Conservation (phyloP, 2,329 filamentous ascomycete genomes). For the Apiospora sp. region DNA sequence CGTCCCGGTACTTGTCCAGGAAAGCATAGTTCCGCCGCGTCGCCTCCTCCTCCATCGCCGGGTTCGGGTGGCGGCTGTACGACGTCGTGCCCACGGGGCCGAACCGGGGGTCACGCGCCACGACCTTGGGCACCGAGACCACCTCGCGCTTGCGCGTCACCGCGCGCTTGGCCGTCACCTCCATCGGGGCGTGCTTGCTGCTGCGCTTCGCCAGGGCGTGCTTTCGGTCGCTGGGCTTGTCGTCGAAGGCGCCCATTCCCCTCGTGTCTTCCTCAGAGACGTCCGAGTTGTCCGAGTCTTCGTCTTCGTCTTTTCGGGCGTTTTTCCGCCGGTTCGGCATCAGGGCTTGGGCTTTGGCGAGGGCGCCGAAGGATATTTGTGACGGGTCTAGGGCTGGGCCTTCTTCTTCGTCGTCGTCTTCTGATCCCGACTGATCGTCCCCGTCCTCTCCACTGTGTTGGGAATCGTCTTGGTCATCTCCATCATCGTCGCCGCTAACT, state of each 20-base stretch:
- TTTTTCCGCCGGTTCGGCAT: conserved; percentile 52
- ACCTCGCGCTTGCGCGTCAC: conserved; percentile 84
- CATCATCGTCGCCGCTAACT: conserved; percentile 36
- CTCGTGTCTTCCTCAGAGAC: conserved; percentile 47
- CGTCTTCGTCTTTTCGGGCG: conserved; percentile 38
- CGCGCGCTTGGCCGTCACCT: conserved; percentile 82
- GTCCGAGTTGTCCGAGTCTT: conserved; percentile 31
- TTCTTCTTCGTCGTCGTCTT: conserved; percentile 37
- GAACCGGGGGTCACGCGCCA: conserved; percentile 85
- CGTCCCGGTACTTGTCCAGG: conserved; percentile 82
- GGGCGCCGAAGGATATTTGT: conserved; percentile 85
- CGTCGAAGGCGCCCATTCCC: conserved; percentile 46
- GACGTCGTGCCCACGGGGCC: conserved; percentile 62
- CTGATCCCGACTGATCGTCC: conserved; percentile 31
- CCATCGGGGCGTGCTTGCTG: conserved; percentile 89
- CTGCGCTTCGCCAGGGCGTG: conserved; percentile 53
- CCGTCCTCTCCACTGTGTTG: conserved; percentile 38
- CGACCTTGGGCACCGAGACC: conserved; percentile 66
- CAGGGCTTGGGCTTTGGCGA: conserved; percentile 83
- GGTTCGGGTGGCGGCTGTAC: conserved; percentile 32
- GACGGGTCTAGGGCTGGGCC: conserved; percentile 52
- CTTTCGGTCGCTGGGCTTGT: conserved; percentile 37
- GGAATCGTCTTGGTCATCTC: conserved; percentile 43
- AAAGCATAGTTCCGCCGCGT: conserved; percentile 83
- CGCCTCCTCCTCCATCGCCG: conserved; percentile 61